Conservation (phyloP, 257 asterid species). For the Ophiorrhiza pumila region DNA sequence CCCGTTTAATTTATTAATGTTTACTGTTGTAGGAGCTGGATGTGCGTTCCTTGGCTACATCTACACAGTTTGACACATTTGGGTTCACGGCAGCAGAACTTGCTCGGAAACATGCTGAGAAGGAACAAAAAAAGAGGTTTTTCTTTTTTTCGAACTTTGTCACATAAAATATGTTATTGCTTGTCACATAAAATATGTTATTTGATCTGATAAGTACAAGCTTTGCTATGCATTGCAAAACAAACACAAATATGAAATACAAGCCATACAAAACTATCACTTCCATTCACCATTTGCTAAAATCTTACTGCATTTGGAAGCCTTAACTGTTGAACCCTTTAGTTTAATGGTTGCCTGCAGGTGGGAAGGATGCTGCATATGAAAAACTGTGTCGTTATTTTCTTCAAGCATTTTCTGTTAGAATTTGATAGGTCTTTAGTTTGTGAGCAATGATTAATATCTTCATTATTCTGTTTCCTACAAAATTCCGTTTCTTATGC, state of each 20-base stretch:
- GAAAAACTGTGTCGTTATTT: too few relatives aligned
- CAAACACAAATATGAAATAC: too few relatives aligned
- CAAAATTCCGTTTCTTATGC: background rate
- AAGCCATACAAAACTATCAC: background rate
- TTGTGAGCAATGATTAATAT: background rate
- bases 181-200: background rate
- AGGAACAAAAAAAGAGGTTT: conserved; percentile 80
- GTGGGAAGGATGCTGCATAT: too few relatives aligned
- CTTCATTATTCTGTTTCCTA: background rate
- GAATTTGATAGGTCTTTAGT: background rate
- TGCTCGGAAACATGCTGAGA: conserved; percentile 85
- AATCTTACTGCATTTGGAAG: too few relatives aligned
- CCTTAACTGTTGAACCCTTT: too few relatives aligned
- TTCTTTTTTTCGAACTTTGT: conserved; percentile 26
- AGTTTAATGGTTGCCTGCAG: too few relatives aligned
- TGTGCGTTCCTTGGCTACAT: conserved; percentile 63
- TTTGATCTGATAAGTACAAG: background rate
- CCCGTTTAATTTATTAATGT: conserved; percentile 4
- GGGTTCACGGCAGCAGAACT: conserved; percentile 87
- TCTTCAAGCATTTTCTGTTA: too few relatives aligned
- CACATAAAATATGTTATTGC: background rate
- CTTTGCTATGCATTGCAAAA: background rate
- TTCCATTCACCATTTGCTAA: background rate
- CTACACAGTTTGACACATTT: conserved; percentile 88
- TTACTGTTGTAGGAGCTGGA: conserved; percentile 67